Evolutionary conservation across 139 green algal genomes (phyloP).

Genomic region (Tetraselmis chui): DNA sequence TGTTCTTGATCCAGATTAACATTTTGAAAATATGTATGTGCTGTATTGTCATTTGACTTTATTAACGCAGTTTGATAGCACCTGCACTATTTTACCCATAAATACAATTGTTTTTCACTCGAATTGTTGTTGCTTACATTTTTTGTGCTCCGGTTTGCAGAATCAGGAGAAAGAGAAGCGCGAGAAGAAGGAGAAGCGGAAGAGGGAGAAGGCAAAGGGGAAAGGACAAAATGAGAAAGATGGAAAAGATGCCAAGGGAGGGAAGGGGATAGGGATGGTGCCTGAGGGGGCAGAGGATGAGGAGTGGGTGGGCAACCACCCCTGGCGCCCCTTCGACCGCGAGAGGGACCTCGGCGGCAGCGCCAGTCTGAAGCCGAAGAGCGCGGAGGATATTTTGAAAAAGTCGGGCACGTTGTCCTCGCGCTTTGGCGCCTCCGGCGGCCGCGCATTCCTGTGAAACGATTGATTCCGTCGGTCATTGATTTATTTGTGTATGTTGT

Average conservation of each 20-base stretch:
- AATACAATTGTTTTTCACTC: too few species aligned
- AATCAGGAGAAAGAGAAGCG: conserved; percentile 19
- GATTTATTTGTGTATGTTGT: too few species aligned
- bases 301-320: conserved; percentile 27
- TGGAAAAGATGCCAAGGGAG: background rate
- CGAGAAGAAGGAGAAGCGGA: conserved; percentile 30
- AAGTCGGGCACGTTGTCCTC: background rate
- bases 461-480: too few species aligned
- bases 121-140: too few species aligned
- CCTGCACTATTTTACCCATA: too few species aligned
- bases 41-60: too few species aligned
- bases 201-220: conserved; percentile 23
- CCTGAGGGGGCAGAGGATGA: background rate
- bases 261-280: background rate
- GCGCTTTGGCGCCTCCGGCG: background rate
- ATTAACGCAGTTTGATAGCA: too few species aligned
- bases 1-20: too few species aligned
- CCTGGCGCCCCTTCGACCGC: conserved; percentile 68
- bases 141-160: too few species aligned
- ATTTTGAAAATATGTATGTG: too few species aligned
- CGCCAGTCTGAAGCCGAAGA: conserved; percentile 10
- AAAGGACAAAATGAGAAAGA: conserved; percentile 10
- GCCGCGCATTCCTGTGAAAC: background rate
- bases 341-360: conserved; percentile 60
- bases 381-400: background rate